Base-by-base conservation (phyloP, 2,329 filamentous ascomycete genomes). In the Coniochaeta ligniaria region DNA sequence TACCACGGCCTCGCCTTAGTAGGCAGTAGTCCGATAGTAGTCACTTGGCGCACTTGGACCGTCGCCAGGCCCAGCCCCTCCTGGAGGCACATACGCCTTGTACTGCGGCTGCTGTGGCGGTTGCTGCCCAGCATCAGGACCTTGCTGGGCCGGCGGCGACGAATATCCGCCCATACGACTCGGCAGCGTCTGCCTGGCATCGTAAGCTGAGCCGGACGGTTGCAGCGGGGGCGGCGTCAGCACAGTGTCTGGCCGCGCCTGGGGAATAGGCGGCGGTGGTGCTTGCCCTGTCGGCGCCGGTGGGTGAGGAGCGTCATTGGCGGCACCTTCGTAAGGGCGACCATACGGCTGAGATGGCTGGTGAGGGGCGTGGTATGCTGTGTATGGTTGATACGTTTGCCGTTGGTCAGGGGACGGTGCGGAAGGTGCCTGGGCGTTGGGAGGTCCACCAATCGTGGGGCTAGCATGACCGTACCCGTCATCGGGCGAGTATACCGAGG, bases 31-130 rank as follows among this genome's bases (percentile, higher is more conserved):
- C 43, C 66, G 62, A 60, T 68, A 69, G 63, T 67, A 69, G 60
- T 65, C 65, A 6, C 76, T 77, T 4, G 82, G 81, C 5, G 78
- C 81, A 61, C 78, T 82, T 1, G 78, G 78, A 11, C 74, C 78
- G 36, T 62, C 65, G 31, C 43, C 26, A 20, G 52, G 36, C 6
- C 38, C 59, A 47, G 59, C 52, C 26, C 26, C 47, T 28, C 64
- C 60, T 9, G 68, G 80, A 3, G 83, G 83, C 2, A 81, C 78
- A 61, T 88, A 88, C 0, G 85, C 80, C 69, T 83, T 86, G 66
- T 87, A 88, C 69, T 85, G 83, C 43, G 76, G 76, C 66, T 77
- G 75, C 20, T 66, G 66, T 41, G 64, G 66, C 63, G 58, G 66
- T 28, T 62, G 61, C 33, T 47, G 64, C 47, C 61, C 36, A 35